Evolutionary conservation across 371 early-diverging fungal species (phyloP), one percentile per base, ranked within the genome.

Genomic region (Mucor mucedo): DNA sequence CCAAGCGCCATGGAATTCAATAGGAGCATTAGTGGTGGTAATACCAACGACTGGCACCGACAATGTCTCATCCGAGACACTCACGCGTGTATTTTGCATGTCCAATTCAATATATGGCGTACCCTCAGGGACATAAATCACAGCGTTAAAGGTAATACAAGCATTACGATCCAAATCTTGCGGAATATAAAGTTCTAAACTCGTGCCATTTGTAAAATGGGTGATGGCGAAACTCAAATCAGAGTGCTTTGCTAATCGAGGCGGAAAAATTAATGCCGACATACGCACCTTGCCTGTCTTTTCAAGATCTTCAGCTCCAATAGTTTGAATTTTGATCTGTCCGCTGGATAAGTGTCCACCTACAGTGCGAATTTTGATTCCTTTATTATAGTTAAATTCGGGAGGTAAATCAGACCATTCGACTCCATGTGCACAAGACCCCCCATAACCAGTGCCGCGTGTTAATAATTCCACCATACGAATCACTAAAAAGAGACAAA

Each of bases 1-100:
- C 30, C 30, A 50, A 2, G 5, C 1, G 5, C 29, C 4, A 30
- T 30, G 28, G 6, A 50, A 29, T 9, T 50, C 50, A 30, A 50
- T 50, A 7, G 16, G 30, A 9, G 4, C 28, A 30, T 50, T 50
- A 2, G 50, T 50, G 0, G 50, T 50, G 3, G 5, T 9, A 3
- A 50, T 5, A 9, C 10, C 9, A 3, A 40, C 7, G 16, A 39
- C 16, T 1, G 38, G 30, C 13, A 54, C 45, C 27, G 42, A 39
- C 47, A 65, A 39, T 7, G n/a, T 45, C 42, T 47, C 42, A 41
- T 61, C 41, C 5, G 35, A 38, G 3, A 52, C 29, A n/a, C 41
- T 16, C 2, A 60, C 32, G 33, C 27, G 16, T 16, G 41, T 13
- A 21, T 29, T 41, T 9, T 50, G 50, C 30, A 50, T 30, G 4